Evolutionary conservation across 768 basidiomycete genomes (phyloP).

Genomic region (Rhodocollybia butyracea): DNA sequence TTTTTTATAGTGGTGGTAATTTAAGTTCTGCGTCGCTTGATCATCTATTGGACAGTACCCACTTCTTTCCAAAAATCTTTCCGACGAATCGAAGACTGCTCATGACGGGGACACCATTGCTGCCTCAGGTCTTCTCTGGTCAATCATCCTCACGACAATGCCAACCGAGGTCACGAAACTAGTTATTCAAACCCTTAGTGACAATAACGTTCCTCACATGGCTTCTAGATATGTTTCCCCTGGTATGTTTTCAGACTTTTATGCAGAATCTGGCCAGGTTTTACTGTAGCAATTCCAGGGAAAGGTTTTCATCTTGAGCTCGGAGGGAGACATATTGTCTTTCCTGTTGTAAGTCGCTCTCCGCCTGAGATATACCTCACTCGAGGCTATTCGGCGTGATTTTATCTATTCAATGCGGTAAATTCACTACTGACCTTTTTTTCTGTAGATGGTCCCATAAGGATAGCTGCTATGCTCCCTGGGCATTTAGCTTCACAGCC

Average conservation of each 20-base stretch:
- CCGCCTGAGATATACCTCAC: not conserved
- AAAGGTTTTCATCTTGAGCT: not conserved
- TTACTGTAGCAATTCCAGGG: not conserved
- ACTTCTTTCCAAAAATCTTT: not conserved
- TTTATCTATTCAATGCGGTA: too few species aligned
- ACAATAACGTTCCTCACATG: not conserved
- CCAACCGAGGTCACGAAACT: not conserved
- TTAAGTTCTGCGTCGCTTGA: too few species aligned
- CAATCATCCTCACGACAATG: not conserved
- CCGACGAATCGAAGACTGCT: not conserved
- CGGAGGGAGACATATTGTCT: not conserved
- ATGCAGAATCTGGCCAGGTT: not conserved
- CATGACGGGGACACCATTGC: not conserved
- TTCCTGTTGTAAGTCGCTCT: not conserved
- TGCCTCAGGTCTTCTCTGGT: not conserved
- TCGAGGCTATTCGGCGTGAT: not conserved
- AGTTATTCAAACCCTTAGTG: not conserved
- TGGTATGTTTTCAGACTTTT: not conserved
- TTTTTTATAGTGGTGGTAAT: too few species aligned
- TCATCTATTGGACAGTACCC: too few species aligned
- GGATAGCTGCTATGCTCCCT: not conserved
- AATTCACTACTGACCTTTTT: not conserved
- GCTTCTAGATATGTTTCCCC: not conserved
- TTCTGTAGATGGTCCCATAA: not conserved
- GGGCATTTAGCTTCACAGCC: not conserved